Percentiles rank a stretch among this genome's conserved stretches.
Conservation (phyloP, 192 early-diverging fungal genomes). For the Rhizophagus prolifer region DNA sequence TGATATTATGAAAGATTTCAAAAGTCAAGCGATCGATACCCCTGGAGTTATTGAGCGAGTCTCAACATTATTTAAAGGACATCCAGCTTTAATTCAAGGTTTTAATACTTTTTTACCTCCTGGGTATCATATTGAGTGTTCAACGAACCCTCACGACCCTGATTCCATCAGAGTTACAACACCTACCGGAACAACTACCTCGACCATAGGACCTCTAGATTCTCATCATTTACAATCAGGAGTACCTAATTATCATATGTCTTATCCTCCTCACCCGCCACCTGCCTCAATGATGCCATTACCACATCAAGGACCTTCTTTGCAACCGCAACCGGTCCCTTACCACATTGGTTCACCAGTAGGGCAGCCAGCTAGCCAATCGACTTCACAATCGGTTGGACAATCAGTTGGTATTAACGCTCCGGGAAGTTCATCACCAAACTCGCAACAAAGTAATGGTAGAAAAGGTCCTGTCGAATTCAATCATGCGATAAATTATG, state of each 20-base stretch:
- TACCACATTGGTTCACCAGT: conserved; percentile 33
- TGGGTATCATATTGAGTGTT: conserved; percentile 93
- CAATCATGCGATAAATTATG: conserved; percentile 98
- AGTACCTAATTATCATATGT: conserved; percentile 29
- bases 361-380: conserved; percentile 29
- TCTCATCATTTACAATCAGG: conserved; percentile 22
- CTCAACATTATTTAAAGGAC: conserved; percentile 89
- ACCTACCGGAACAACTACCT: conserved; percentile 58
- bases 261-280: conserved; percentile 38
- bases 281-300: conserved; percentile 39
- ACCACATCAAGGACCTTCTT: conserved; percentile 41
- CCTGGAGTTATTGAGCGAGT: conserved; percentile 98
- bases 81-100: conserved; percentile 88
- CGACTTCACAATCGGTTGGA: conserved; percentile 19
- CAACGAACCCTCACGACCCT: conserved; percentile 72
- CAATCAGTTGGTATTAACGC: background rate
- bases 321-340: conserved; percentile 21
- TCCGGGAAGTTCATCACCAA: conserved; percentile 18
- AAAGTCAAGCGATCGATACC: conserved; percentile 94
- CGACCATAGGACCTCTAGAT: conserved; percentile 26
- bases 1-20: conserved; percentile 99
- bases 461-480: conserved; percentile 88
- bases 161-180: conserved; percentile 85
- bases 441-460: conserved; percentile 38
- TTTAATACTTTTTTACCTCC: conserved; percentile 99